Base-by-base conservation (phyloP, 192 early-diverging fungal genomes). In the Backusella parvicylindrica region DNA sequence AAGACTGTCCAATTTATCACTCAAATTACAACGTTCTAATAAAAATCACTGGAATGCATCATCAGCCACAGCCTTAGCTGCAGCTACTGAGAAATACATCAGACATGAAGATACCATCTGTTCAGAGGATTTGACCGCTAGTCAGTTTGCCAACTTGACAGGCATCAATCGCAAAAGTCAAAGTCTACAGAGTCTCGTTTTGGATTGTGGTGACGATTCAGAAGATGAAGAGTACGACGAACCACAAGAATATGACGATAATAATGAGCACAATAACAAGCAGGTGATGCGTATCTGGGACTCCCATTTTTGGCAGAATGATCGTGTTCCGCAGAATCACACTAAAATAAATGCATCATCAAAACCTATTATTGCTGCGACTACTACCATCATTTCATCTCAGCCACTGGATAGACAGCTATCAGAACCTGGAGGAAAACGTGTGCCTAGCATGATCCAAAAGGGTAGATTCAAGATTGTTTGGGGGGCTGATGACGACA, bases 401-500 rank as follows among this genome's bases (percentile, higher is more conserved):
- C 72, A 70, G 37, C 41, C 68, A 6, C 37, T 47, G 11, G 28
- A 9, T 12, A 41, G 68, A 70, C 40, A 70, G 21, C 26, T 38
- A 15, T 70, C 68, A 6, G 68, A 70, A 16, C 68, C 68, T 31
- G 68, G 68, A 16, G 68, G 68, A 43, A 35, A 47, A 47, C 38
- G 41, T 28, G 40, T 70, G 9, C 64, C 68, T 18, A 56, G 71
- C 32, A 65, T 78, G 23, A 73, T 78, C 13, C 77, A 73, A 38
- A 72, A 73, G 68, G 77, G 77, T 30, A 64, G 77, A 41, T 78
- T 78, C 63, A 72, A 78, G n/a, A 78, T 78, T 12, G 68, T 70
- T 47, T 70, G 68, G 68, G 68, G 68, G 26, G 40, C 15, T 28
- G 68, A 70, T 43, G 41, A 33, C 64, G 69, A 71, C 26, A 37